These are phyloP conservation scores for Turritis glabra DNA, from an alignment of 345 rosid genomes.

Conservation along the genomic window DNA sequence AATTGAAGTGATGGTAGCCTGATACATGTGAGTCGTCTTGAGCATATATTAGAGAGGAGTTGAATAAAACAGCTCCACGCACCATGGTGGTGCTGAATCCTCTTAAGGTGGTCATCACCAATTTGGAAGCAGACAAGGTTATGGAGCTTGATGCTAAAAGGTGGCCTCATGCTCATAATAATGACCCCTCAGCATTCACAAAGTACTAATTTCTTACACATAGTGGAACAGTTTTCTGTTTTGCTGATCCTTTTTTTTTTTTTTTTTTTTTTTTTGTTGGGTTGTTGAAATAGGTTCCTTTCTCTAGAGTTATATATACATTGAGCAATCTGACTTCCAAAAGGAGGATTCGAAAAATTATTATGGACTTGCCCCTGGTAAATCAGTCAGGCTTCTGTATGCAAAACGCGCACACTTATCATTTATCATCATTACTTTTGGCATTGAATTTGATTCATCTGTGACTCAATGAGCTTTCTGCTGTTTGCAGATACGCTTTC, in stretches of 20 bases:
- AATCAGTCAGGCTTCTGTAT: too few relatives aligned
- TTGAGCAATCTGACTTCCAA: constrained; percentile 73
- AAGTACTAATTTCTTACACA: background rate
- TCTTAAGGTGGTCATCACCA: constrained; percentile 80
- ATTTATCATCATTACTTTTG: too few relatives aligned
- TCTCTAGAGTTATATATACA: constrained; percentile 76
- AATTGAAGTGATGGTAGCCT: constrained; percentile 77
- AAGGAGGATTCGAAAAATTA: too few relatives aligned
- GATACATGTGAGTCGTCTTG: too few relatives aligned
- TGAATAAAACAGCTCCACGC: constrained; percentile 82
- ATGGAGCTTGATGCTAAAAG: constrained; percentile 85
- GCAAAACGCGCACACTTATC: too few relatives aligned
- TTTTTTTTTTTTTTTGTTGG: background rate
- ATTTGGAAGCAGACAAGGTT: constrained; percentile 57
- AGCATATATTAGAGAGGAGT: constrained; percentile 92
- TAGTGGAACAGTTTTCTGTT: background rate
- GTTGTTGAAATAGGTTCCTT: constrained; percentile 41
- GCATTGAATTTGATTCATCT: too few relatives aligned
- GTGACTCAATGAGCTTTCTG: too few relatives aligned
- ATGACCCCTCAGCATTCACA: constrained; percentile 57
- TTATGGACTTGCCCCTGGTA: too few relatives aligned
- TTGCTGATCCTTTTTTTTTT: background rate
- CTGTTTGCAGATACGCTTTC: too few relatives aligned
- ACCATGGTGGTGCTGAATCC: constrained; percentile 86
- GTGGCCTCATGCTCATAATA: constrained; percentile 82